Percentiles rank a stretch among this genome's conserved stretches.
These are phyloP conservation scores for Setaria italica DNA, from an alignment of 202 grass and related monocot genomes.

Conservation along the genomic window DNA sequence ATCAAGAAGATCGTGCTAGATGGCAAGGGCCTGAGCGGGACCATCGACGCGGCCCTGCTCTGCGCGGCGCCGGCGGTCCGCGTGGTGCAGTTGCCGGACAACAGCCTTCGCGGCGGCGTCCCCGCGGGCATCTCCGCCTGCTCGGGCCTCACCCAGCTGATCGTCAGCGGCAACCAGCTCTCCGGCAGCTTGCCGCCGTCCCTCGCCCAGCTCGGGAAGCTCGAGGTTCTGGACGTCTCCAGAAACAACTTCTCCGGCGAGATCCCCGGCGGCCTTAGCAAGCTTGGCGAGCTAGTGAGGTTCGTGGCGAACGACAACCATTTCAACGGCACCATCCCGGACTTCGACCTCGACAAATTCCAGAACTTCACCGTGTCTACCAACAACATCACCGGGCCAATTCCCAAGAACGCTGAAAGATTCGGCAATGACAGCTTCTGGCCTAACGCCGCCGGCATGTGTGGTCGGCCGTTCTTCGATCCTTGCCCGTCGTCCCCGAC, in stretches of 20 bases:
- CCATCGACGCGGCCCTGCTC: conserved; percentile 49
- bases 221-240: too few species aligned
- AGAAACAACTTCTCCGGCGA: conserved; percentile 60
- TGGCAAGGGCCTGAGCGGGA: neutral
- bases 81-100: conserved; percentile 17
- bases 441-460: conserved; percentile 54
- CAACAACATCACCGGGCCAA: conserved; percentile 52
- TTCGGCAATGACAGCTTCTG: conserved; percentile 14
- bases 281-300: neutral
- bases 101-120: conserved; percentile 43
- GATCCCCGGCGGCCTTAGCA: conserved; percentile 27
- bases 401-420: neutral
- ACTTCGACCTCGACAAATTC: conserved; percentile 27
- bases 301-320: conserved; percentile 50
- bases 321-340: conserved; percentile 53
- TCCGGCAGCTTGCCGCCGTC: conserved; percentile 48
- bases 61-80: conserved; percentile 41
- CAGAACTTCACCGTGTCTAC: conserved; percentile 30
- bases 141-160: neutral
- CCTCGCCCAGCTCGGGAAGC: neutral
- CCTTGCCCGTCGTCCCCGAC: neutral
- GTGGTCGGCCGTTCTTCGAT: neutral
- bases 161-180: conserved; percentile 41
- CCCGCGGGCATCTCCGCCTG: conserved; percentile 48
- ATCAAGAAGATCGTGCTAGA: neutral